phyloP scores from a whole-genome alignment of 352 stramenopile genomes.

The Paralagenidium karlingii region DNA sequence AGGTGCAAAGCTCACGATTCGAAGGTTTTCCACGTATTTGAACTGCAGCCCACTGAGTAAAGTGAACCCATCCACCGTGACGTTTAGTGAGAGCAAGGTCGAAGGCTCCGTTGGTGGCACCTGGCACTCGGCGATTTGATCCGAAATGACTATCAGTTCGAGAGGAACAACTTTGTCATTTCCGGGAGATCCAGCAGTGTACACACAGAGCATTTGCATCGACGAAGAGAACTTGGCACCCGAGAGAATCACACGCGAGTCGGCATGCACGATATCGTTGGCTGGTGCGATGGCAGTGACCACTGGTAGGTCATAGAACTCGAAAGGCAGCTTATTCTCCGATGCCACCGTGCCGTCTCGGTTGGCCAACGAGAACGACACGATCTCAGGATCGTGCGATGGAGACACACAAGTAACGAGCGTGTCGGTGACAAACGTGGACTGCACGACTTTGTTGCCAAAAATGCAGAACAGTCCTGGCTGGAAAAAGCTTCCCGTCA shows the following conservation, averaged over 20 bases:
- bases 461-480: too few species aligned
- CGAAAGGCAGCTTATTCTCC: conserved; percentile 23
- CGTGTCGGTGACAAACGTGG: conserved; percentile 5
- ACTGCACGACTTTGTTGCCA: conserved; percentile 10
- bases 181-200: too few species aligned
- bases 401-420: conserved; percentile 19
- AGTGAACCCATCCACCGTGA: too few species aligned
- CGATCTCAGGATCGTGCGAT: conserved; percentile 3
- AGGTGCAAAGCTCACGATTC: too few species aligned
- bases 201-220: conserved; percentile 12
- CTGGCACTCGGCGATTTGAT: conserved; percentile 1
- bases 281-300: conserved; percentile 9
- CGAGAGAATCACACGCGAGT: conserved; percentile 12
- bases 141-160: conserved; percentile 3
- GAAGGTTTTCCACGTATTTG: too few species aligned
- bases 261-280: conserved; percentile 16
- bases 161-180: not conserved
- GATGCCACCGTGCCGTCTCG: conserved; percentile 8
- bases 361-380: conserved; percentile 17
- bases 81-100: too few species aligned
- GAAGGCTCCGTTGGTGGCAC: too few species aligned
- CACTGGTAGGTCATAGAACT: conserved; percentile 10
- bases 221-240: conserved; percentile 7
- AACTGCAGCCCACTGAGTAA: too few species aligned
- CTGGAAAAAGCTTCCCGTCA: too few species aligned